Evolutionary conservation across 1,284 basidiomycete genomes (phyloP).

Genomic region (Ganoderma lingzhi): DNA sequence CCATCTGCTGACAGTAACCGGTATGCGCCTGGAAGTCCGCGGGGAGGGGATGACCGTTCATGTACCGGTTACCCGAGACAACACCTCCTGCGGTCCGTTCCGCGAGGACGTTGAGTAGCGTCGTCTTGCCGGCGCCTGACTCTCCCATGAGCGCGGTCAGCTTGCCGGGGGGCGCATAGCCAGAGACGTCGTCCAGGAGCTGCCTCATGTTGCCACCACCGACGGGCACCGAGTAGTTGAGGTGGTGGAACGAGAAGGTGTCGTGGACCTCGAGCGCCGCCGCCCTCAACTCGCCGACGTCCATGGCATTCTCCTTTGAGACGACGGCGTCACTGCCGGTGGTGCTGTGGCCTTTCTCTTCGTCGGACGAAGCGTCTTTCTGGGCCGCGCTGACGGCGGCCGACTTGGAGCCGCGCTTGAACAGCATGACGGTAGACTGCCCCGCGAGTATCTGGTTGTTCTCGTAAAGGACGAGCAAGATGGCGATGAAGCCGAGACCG

Average conservation of each 20-base stretch:
- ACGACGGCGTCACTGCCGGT: slow-evolving; percentile 10
- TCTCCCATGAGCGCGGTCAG: slow-evolving; percentile 84
- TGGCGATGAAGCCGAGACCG: slow-evolving; percentile 52
- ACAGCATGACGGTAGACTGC: slow-evolving; percentile 46
- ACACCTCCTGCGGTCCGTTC: slow-evolving; percentile 83
- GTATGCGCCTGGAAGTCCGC: slow-evolving; percentile 80
- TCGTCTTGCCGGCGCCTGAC: slow-evolving; percentile 86
- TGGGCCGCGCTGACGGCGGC: slow-evolving; percentile 21
- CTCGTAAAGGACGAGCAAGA: slow-evolving; percentile 64
- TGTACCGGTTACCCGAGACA: slow-evolving; percentile 80
- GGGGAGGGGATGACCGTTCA: slow-evolving; percentile 79
- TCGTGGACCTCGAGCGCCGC: slow-evolving; percentile 45
- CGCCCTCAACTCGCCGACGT: slow-evolving; percentile 30
- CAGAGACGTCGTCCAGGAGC: slow-evolving; percentile 83
- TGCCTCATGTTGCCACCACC: slow-evolving; percentile 60
- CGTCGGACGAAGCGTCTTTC: slow-evolving; percentile 39
- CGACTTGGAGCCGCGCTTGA: slow-evolving; percentile 50
- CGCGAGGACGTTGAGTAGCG: slow-evolving; percentile 85
- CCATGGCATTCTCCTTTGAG: slow-evolving; percentile 13
- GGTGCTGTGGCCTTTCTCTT: slow-evolving; percentile 36
- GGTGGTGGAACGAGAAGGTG: slow-evolving; percentile 70
- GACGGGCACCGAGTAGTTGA: slow-evolving; percentile 70
- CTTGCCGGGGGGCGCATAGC: slow-evolving; percentile 85
- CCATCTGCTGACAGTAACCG: slow-evolving; percentile 85
- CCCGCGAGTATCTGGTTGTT: slow-evolving; percentile 47